Conservation (phyloP, 345 rosid genomes). For the Angophora floribunda region DNA sequence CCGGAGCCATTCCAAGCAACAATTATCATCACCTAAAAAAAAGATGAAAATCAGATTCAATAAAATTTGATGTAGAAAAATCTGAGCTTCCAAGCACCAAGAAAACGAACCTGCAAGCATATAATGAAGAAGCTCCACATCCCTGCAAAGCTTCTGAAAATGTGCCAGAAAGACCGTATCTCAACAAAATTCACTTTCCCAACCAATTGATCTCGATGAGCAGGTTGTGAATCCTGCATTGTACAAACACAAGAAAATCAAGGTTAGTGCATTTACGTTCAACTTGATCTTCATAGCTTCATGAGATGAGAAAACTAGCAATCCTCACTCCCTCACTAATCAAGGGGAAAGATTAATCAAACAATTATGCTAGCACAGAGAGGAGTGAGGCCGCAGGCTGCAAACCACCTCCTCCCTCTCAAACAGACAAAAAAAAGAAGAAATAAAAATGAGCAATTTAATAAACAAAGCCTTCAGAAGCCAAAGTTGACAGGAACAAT, state of each 20-base stretch:
- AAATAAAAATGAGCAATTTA: too few relatives aligned
- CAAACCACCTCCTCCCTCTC: too few relatives aligned
- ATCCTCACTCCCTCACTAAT: too few relatives aligned
- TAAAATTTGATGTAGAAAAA: neutral
- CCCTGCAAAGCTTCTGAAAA: constrained; percentile 95
- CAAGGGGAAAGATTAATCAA: too few relatives aligned
- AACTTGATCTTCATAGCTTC: too few relatives aligned
- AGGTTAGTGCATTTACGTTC: too few relatives aligned
- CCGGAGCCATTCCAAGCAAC: constrained; percentile 92
- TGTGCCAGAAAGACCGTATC: constrained; percentile 93
- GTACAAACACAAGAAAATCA: neutral
- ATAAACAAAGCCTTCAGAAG: too few relatives aligned
- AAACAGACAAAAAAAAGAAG: too few relatives aligned
- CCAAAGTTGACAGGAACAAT: too few relatives aligned
- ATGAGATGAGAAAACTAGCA: too few relatives aligned
- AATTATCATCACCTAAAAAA: constrained; percentile 73
- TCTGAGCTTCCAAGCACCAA: neutral
- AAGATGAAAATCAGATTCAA: constrained; percentile 11
- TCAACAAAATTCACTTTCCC: constrained; percentile 98
- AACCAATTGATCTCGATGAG: constrained; percentile 57
- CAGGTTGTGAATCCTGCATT: constrained; percentile 58
- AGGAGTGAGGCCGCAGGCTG: too few relatives aligned
- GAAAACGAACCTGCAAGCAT: constrained; percentile 64
- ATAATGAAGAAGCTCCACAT: constrained; percentile 98
- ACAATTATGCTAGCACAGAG: too few relatives aligned